phyloP scores from a whole-genome alignment of 306 rosid genomes.

The Cucurbita ficifolia region DNA sequence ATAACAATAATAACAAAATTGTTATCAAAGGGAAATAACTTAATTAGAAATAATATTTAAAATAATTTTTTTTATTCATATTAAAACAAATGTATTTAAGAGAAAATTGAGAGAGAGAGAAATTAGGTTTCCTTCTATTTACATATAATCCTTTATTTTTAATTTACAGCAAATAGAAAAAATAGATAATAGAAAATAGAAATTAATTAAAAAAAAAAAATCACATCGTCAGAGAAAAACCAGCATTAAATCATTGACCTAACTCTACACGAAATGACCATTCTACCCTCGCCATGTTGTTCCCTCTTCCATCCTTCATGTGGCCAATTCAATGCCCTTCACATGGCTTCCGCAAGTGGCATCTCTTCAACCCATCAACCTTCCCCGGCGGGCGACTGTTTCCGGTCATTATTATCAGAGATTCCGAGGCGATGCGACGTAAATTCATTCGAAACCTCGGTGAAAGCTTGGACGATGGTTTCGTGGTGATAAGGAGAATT shows the following conservation, averaged over 20 bases:
- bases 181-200: background rate
- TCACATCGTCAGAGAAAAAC: background rate
- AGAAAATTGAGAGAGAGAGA: no score
- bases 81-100: no score
- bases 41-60: no score
- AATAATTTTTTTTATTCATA: no score
- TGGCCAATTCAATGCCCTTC: background rate
- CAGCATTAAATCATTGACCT: constrained; percentile 1
- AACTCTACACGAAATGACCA: background rate
- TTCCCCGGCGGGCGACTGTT: background rate
- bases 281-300: background rate
- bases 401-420: background rate
- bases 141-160: no score
- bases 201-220: no score
- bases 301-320: background rate
- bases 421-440: constrained; percentile 22
- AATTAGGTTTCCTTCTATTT: no score
- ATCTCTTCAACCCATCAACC: background rate
- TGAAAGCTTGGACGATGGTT: constrained; percentile 60
- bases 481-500: constrained; percentile 64
- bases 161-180: background rate
- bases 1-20: no score
- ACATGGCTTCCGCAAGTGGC: background rate
- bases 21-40: no score
- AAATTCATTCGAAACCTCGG: constrained; percentile 72